Evolutionary conservation across 2,329 filamentous ascomycete genomes (phyloP), one percentile per base, ranked within the genome.

Genomic region (Botrytis fragariae): DNA sequence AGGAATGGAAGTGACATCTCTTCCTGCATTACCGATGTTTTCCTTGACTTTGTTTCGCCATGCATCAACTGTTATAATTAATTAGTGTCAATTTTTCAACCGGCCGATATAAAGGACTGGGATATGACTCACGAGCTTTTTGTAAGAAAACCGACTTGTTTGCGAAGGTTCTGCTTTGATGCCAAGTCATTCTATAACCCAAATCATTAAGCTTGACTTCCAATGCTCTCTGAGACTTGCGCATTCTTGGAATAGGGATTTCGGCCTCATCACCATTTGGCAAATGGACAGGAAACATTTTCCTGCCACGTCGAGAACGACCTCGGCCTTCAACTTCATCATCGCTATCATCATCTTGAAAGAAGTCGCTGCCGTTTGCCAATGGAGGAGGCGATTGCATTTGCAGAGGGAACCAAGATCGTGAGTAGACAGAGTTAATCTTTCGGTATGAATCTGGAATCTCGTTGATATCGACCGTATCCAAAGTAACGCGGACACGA

Each of bases 391-490:
- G 92, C 74, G 91, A 92, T 80, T 95, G 93, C 94, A 97, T 97
- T 84, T 98, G 94, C 61, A 94, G 90, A 1, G 95, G 93, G 81
- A 96, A 97, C 84, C 95, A 98, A 73, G 93, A 95, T 65, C 94
- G 92, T 14, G 95, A 95, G 79, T 91, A 98, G 3, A 98, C 95
- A 16, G 93, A 94, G 79, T 95, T 95, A 72, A 89, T 90, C 83
- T 94, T 94, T 77, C 95, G 93, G 84, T 97, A 98, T 25, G 93
- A 96, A 82, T 98, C 95, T 1, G 95, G 95, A 80, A 98, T 97
- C 83, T 98, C 95, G 79, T 95, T 92, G 85, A 96, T 97, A 81
- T 98, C 92, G 78, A 98, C 94, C 62, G 91, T 91, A 80, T 98
- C 94, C n/a, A 99, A 89, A 76, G 93, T 96, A 69, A 98, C 95